Conservation (phyloP, 2,329 filamentous ascomycete genomes). For the Ceratocystis diversiconidia region DNA sequence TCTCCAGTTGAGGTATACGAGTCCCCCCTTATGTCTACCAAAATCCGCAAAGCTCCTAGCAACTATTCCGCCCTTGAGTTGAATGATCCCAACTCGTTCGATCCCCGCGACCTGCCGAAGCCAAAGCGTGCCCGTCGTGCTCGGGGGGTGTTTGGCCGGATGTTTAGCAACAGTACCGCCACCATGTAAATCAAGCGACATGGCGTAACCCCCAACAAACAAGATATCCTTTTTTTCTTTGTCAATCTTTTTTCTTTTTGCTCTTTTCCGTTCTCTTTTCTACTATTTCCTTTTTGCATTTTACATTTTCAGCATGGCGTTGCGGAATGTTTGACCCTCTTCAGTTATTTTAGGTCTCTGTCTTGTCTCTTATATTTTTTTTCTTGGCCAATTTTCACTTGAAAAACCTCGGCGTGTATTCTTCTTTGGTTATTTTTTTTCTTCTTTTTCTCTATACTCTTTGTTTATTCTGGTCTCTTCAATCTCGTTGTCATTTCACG, state of each 20-base stretch:
- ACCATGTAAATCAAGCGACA: slow-evolving; percentile 25
- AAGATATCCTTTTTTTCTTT: background rate
- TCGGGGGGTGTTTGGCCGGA: slow-evolving; percentile 39
- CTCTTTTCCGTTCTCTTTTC: slow-evolving; percentile 6
- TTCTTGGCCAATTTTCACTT: background rate
- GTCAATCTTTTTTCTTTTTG: background rate
- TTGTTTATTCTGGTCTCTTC: background rate
- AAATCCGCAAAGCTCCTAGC: slow-evolving; percentile 21
- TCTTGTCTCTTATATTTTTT: background rate
- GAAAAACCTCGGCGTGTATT: background rate
- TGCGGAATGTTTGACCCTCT: background rate
- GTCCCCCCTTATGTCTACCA: slow-evolving; percentile 25
- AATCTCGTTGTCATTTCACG: background rate
- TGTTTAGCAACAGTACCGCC: slow-evolving; percentile 34
- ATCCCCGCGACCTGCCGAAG: slow-evolving; percentile 36
- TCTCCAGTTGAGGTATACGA: slow-evolving; percentile 36
- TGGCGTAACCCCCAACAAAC: background rate
- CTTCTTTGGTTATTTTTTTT: background rate
- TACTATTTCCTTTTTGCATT: background rate
- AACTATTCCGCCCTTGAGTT: slow-evolving; percentile 38
- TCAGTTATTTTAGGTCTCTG: background rate
- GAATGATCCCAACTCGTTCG: slow-evolving; percentile 33
- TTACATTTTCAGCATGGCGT: slow-evolving; percentile 4
- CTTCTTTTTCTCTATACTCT: background rate
- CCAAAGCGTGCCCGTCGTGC: slow-evolving; percentile 35